Percentiles rank a stretch among this genome's conserved stretches.
Conservation (phyloP, 2,329 filamentous ascomycete species). For the Macrophomina phaseolina region DNA sequence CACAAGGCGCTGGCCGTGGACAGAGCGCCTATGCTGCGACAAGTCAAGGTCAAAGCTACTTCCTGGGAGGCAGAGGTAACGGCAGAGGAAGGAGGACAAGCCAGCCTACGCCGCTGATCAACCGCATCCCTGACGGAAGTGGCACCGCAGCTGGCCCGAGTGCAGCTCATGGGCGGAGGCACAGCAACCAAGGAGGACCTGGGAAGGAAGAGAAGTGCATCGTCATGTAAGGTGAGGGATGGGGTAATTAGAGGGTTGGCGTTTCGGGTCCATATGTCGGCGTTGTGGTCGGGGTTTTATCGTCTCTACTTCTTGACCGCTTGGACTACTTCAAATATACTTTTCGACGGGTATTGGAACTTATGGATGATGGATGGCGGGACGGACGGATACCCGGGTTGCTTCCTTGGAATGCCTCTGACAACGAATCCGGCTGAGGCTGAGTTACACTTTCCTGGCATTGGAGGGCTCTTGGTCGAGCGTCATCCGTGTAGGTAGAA, state of each 20-base stretch:
- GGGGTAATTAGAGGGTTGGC: background rate
- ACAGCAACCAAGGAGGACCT: background rate
- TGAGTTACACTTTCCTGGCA: too few species aligned
- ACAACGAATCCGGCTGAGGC: too few species aligned
- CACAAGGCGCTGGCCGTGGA: constrained; percentile 35
- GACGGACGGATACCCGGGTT: background rate
- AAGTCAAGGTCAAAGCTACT: constrained; percentile 21
- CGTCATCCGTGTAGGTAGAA: too few species aligned
- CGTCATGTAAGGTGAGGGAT: constrained; percentile 29
- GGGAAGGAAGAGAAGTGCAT: constrained; percentile 30
- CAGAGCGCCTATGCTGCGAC: constrained; percentile 28
- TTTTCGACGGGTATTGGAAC: background rate
- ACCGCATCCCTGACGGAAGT: constrained; percentile 13
- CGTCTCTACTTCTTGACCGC: background rate
- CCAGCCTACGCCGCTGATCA: background rate
- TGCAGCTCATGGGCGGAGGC: constrained; percentile 1
- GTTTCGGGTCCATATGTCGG: background rate
- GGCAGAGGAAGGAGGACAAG: background rate
- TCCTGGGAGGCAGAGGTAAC: constrained; percentile 25
- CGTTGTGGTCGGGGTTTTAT: background rate
- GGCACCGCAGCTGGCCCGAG: constrained; percentile 3
- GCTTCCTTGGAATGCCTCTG: background rate
- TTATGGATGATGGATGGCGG: background rate
- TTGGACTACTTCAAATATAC: background rate
- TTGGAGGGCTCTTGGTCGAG: too few species aligned